Percentiles rank a stretch among this genome's conserved stretches.
Evolutionary conservation across 352 stramenopile genomes (phyloP).

Genomic region (Phytophthora niederhauseri): DNA sequence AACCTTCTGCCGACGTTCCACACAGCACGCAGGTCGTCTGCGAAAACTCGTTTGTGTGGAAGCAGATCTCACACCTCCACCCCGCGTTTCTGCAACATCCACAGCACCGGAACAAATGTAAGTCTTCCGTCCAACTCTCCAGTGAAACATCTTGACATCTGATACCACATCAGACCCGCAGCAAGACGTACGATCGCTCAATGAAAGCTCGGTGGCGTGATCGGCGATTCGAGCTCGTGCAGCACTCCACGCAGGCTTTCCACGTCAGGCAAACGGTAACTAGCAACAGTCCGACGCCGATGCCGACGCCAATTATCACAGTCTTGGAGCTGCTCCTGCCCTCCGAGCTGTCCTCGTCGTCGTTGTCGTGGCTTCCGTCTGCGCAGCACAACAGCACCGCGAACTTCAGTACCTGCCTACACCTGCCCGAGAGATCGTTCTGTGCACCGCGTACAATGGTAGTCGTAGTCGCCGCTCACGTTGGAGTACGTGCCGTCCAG

Average conservation of each 20-base stretch:
- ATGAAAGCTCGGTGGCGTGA: slow-evolving; percentile 55
- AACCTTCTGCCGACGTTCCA: slow-evolving; percentile 47
- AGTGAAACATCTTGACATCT: slow-evolving; percentile 1
- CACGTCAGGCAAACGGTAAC: slow-evolving; percentile 52
- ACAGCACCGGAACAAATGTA: slow-evolving; percentile 14
- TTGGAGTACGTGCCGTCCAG: slow-evolving; percentile 24
- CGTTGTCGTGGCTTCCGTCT: slow-evolving; percentile 25
- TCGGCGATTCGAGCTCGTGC: slow-evolving; percentile 38
- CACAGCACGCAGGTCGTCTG: slow-evolving; percentile 61
- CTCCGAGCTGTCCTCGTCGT: slow-evolving; percentile 23
- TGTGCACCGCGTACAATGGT: slow-evolving; percentile 17
- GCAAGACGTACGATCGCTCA: slow-evolving; percentile 43
- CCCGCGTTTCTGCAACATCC: slow-evolving; percentile 47
- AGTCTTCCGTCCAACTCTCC: slow-evolving; percentile 5
- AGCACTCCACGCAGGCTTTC: slow-evolving; percentile 60
- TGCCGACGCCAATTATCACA: slow-evolving; percentile 39
- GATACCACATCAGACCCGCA: slow-evolving; percentile 11
- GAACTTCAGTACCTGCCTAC: slow-evolving; percentile 9
- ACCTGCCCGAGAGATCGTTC: not conserved
- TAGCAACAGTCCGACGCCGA: slow-evolving; percentile 41
- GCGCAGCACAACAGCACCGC: not conserved
- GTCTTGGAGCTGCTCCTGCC: slow-evolving; percentile 27
- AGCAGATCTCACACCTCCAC: slow-evolving; percentile 61
- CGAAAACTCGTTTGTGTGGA: slow-evolving; percentile 58
- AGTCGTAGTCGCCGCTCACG: slow-evolving; percentile 19